Conservation (phyloP, 1,284 basidiomycete genomes). For the Melampsora abietis-canadensis region DNA sequence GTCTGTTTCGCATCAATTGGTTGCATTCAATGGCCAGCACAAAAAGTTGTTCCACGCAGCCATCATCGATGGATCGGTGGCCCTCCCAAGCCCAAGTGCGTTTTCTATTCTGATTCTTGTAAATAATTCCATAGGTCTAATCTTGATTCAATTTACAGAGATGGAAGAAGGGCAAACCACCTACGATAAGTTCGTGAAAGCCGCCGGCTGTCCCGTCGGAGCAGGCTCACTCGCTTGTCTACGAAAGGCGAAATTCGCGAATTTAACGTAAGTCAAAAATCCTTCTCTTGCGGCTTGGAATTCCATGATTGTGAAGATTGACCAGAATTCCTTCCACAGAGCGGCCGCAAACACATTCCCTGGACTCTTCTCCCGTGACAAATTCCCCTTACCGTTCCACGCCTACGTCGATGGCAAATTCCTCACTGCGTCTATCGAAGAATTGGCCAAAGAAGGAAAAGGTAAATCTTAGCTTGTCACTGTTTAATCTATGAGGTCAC, state of each 20-base stretch:
- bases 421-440: neutral
- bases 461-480: neutral
- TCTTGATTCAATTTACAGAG: neutral
- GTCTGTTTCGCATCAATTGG: neutral
- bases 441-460: neutral
- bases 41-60: neutral
- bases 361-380: neutral
- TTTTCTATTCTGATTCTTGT: neutral
- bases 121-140: neutral
- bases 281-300: neutral
- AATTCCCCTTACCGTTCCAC: neutral
- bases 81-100: slow-evolving; percentile 1
- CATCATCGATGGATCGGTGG: neutral
- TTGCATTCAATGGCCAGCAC: neutral
- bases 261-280: neutral
- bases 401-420: neutral
- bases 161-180: neutral
- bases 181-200: neutral
- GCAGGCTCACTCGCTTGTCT: neutral
- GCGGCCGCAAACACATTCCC: slow-evolving; percentile 1
- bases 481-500: too few relatives aligned
- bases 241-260: neutral
- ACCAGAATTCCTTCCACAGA: neutral
- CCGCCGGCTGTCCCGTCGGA: neutral
- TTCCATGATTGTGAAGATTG: neutral